Evolutionary conservation across 768 basidiomycete genomes (phyloP).

Genomic region (Glaciozyma martinii): DNA sequence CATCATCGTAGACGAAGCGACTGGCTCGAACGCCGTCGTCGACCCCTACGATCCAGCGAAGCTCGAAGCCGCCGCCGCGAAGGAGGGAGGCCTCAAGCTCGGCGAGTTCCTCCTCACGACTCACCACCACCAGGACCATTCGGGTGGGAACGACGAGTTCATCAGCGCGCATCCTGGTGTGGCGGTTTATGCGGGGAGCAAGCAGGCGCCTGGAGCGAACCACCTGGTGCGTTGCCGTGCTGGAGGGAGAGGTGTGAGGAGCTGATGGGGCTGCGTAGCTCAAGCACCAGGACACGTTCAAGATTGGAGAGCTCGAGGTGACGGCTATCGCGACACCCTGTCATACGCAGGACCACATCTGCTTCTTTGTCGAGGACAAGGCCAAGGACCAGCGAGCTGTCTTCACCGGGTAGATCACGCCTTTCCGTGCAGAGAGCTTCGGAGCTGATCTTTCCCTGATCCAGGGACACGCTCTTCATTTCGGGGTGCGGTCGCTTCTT

Average conservation of each 20-base stretch:
- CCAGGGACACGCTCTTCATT: conserved; percentile 44
- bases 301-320: conserved; percentile 47
- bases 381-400: conserved; percentile 59
- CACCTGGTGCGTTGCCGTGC: conserved; percentile 42
- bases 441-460: conserved; percentile 24
- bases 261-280: conserved; percentile 38
- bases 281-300: conserved; percentile 72
- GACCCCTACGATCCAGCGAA: conserved; percentile 64
- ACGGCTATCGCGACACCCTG: conserved; percentile 44
- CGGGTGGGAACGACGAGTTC: conserved; percentile 31
- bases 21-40: conserved; percentile 60
- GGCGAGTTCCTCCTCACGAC: conserved; percentile 65
- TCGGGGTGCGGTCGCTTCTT: conserved; percentile 85
- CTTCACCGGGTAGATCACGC: conserved; percentile 61
- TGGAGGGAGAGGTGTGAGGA: background rate
- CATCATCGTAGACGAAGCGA: conserved; percentile 60
- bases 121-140: conserved; percentile 12
- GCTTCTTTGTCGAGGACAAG: conserved; percentile 62
- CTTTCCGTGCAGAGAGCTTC: background rate
- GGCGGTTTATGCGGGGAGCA: conserved; percentile 72
- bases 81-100: conserved; percentile 52
- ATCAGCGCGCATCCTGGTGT: conserved; percentile 45
- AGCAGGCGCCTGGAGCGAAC: conserved; percentile 57
- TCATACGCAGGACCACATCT: conserved; percentile 95
- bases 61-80: conserved; percentile 55